A percentile compares a stretch with the other conserved stretches of the same genome.
These are phyloP conservation scores for Fraxinus quadrangulata DNA, from an alignment of 257 asterid genomes.

Conservation along the genomic window DNA sequence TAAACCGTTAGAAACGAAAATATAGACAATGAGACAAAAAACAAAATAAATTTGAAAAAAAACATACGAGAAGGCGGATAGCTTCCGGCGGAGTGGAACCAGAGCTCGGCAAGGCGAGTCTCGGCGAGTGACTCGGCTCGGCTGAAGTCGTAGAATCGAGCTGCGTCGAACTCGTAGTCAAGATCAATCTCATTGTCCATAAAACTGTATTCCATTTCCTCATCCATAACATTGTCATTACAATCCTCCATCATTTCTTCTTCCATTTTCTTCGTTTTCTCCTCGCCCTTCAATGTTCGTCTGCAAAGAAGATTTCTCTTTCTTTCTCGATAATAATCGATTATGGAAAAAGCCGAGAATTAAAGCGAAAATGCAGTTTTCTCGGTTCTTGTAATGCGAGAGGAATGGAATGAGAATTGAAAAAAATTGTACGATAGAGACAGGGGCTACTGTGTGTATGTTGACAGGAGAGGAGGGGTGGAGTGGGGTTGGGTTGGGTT, in stretches of 20 bases:
- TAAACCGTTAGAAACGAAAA: neutral
- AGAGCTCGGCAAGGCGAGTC: conserved; percentile 65
- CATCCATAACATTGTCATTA: conserved; percentile 26
- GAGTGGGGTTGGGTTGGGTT: conserved; percentile 15
- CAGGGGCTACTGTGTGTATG: conserved; percentile 35
- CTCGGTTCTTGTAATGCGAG: conserved; percentile 15
- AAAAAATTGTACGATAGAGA: conserved; percentile 49
- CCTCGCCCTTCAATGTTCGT: conserved; percentile 11
- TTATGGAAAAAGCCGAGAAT: conserved; percentile 24
- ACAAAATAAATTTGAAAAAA: neutral
- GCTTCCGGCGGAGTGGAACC: conserved; percentile 82
- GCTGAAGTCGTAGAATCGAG: conserved; percentile 69
- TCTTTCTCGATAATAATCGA: neutral
- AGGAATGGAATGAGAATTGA: conserved; percentile 36
- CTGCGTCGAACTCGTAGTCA: conserved; percentile 93
- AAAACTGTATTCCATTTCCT: conserved; percentile 54
- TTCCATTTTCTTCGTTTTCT: conserved; percentile 41
- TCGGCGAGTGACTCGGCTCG: conserved; percentile 59
- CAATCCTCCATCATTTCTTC: conserved; percentile 61
- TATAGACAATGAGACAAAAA: neutral
- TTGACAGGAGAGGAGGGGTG: conserved; percentile 31
- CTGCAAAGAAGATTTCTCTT: neutral
- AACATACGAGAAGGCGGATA: conserved; percentile 91
- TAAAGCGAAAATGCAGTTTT: conserved; percentile 9
- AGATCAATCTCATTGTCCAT: conserved; percentile 80